Conservation (phyloP, 257 asterid species). For the Forsythia suspensa region DNA sequence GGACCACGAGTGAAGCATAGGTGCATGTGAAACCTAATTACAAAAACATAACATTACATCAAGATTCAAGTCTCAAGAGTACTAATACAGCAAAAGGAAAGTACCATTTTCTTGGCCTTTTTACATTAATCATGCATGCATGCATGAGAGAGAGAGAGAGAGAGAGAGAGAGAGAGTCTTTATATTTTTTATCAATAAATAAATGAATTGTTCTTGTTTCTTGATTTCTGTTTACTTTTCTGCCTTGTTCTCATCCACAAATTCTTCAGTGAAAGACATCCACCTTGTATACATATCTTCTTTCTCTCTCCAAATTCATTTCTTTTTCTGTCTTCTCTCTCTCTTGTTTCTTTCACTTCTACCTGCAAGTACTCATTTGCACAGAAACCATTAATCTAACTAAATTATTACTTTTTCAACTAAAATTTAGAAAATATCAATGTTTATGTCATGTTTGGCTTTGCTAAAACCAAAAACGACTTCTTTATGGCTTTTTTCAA, state of each 20-base stretch:
- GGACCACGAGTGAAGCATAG: neutral
- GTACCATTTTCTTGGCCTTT: neutral
- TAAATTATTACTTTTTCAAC: neutral
- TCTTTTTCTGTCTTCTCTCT: slow-evolving; percentile 27
- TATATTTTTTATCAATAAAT: slow-evolving; percentile 38
- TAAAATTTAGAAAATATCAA: too few relatives aligned
- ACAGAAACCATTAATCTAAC: neutral
- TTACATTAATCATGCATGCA: neutral
- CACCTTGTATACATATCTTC: slow-evolving; percentile 32
- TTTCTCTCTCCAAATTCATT: slow-evolving; percentile 32
- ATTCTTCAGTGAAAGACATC: slow-evolving; percentile 55
- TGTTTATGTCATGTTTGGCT: neutral
- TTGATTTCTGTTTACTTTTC: slow-evolving; percentile 36
- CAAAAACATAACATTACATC: neutral
- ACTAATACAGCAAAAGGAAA: neutral
- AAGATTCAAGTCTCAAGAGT: neutral
- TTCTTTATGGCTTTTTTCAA: neutral
- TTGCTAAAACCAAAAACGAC: neutral
- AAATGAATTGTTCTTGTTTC: slow-evolving; percentile 29
- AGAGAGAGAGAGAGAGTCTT: neutral
- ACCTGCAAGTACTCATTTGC: slow-evolving; percentile 29
- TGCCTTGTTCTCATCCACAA: slow-evolving; percentile 46
- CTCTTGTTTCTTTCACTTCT: slow-evolving; percentile 34
- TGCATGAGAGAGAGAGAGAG: neutral
- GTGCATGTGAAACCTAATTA: neutral